Conservation (phyloP, 2,329 filamentous ascomycete species). For the Purpureocillium lavendulum region DNA sequence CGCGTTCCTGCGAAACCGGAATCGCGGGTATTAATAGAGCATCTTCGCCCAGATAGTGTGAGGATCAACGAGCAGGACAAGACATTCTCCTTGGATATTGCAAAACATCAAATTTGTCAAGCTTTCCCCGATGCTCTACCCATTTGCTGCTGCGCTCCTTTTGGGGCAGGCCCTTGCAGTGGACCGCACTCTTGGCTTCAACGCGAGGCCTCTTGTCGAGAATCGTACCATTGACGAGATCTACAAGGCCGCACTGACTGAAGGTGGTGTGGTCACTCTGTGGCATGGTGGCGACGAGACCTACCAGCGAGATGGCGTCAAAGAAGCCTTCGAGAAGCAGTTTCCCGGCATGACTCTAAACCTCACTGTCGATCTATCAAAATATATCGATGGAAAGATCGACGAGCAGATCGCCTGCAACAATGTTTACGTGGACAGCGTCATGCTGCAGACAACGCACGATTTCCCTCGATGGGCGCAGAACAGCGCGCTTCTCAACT, state of each 20-base stretch:
- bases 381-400: constrained; percentile 40
- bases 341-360: constrained; percentile 45
- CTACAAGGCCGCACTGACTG: constrained; percentile 37
- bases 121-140: no score
- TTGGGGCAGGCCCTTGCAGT: constrained; percentile 1
- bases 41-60: no score
- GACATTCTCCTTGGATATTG: no score
- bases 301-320: constrained; percentile 28
- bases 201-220: constrained; percentile 18
- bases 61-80: no score
- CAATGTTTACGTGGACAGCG: constrained; percentile 33
- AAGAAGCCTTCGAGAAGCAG: constrained; percentile 31
- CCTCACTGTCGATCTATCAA: constrained; percentile 45
- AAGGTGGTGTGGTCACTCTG: constrained; percentile 34
- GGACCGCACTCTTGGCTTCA: constrained; percentile 3
- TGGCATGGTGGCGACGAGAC: constrained; percentile 42
- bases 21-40: no score
- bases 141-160: not conserved
- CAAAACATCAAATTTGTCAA: no score
- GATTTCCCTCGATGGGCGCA: constrained; percentile 44
- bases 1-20: no score
- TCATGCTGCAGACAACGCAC: constrained; percentile 40
- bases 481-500: constrained; percentile 36
- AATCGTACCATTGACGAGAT: constrained; percentile 40
- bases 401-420: constrained; percentile 34